phyloP scores from a whole-genome alignment of 2,329 filamentous ascomycete genomes.

The Pyrenophora graminea region DNA sequence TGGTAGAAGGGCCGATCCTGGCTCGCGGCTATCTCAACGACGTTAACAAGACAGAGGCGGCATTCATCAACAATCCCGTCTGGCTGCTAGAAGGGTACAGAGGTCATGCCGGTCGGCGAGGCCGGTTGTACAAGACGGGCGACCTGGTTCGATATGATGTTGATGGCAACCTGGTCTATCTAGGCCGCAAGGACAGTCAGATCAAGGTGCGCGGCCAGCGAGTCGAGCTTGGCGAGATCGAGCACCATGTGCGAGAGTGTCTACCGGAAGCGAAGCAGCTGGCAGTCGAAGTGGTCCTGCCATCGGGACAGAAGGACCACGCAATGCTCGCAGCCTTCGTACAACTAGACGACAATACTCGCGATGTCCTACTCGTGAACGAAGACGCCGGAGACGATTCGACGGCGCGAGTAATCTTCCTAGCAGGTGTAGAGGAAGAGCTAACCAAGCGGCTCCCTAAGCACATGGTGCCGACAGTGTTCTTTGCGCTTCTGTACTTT shows the following conservation, averaged over 20 bases:
- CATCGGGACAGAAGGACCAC: not conserved
- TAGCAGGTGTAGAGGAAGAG: not conserved
- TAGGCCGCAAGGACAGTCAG: conserved; percentile 21
- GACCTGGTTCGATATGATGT: conserved; percentile 4
- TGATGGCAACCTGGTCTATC: conserved; percentile 13
- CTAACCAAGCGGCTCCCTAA: conserved; percentile 1
- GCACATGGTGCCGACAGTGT: conserved; percentile 51
- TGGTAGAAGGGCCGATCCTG: conserved; percentile 24
- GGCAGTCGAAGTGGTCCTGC: not conserved
- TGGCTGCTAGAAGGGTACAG: conserved; percentile 11
- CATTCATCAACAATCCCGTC: too few relatives aligned
- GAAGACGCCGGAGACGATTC: too few relatives aligned
- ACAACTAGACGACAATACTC: not conserved
- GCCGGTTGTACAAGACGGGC: conserved; percentile 2
- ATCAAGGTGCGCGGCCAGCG: conserved; percentile 2
- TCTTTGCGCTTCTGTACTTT: conserved; percentile 50
- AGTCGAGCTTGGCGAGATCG: too few relatives aligned
- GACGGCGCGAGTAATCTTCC: too few relatives aligned
- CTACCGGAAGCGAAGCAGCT: not conserved
- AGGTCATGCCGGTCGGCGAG: not conserved
- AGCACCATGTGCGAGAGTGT: not conserved
- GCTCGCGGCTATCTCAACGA: too few relatives aligned
- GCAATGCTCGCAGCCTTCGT: not conserved
- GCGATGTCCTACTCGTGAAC: too few relatives aligned
- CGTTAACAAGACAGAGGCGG: too few relatives aligned